A percentile compares a stretch with the other conserved stretches of the same genome.
These are phyloP conservation scores for Austropuccinia psidii DNA, from an alignment of 1,284 basidiomycete species.

Conservation along the genomic window DNA sequence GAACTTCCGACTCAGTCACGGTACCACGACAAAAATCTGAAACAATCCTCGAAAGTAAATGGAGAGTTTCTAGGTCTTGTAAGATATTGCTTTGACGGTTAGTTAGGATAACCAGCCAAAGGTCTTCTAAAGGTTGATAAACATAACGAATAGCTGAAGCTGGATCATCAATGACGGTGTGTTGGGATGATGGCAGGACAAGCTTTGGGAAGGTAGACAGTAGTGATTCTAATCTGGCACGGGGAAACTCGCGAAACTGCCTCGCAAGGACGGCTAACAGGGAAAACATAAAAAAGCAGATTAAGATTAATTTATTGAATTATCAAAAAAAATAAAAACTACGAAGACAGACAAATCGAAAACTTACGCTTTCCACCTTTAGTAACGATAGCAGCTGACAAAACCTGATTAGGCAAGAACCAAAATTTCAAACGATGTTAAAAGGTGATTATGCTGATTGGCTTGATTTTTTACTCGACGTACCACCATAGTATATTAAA, in stretches of 20 bases:
- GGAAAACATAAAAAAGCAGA: neutral
- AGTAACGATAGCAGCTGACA: slow-evolving; percentile 87
- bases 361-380: slow-evolving; percentile 78
- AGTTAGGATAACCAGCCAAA: slow-evolving; percentile 95
- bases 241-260: slow-evolving; percentile 88
- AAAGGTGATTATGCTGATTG: too few species aligned
- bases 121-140: slow-evolving; percentile 95
- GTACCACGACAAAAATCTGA: slow-evolving; percentile 70
- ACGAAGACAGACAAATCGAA: neutral
- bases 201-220: slow-evolving; percentile 96
- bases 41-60: slow-evolving; percentile 86
- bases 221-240: slow-evolving; percentile 85
- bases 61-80: slow-evolving; percentile 94
- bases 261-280: slow-evolving; percentile 84
- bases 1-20: slow-evolving; percentile 80
- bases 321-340: neutral
- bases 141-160: slow-evolving; percentile 83
- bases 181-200: slow-evolving; percentile 92
- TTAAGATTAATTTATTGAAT: neutral
- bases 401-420: slow-evolving; percentile 51
- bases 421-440: neutral
- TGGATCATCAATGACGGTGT: slow-evolving; percentile 76
- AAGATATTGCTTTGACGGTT: slow-evolving; percentile 97
- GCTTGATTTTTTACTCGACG: too few species aligned
- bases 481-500: slow-evolving; percentile 25